Evolutionary conservation across 2,329 filamentous ascomycete genomes (phyloP), one percentile per base, ranked within the genome.

Genomic region (Paraphoma sp.): DNA sequence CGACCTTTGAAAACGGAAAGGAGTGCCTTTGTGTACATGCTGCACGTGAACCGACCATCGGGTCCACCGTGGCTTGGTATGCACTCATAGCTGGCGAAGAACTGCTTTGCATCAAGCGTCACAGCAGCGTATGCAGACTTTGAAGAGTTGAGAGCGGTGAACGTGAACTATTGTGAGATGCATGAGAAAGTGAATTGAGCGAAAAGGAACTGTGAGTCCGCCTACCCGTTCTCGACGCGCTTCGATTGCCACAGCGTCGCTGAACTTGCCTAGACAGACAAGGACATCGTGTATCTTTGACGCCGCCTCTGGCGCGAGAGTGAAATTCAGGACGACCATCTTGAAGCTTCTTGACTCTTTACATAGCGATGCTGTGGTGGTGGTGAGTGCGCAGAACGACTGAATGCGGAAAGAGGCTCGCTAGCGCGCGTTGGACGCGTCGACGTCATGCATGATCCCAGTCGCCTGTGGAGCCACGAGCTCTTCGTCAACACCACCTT

Each of bases 101-200:
- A 93, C 40, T 85, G 83, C 62, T 80, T 84, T 41, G 85, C 83
- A 43, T 88, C 81, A 51, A 93, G 86, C 7, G 84, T 84, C 67
- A 92, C 88, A 56, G 88, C 89, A 28, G 89, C 87, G 73, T 93
- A 93, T 16, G 89, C 90, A 4, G 91, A 92, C 70, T 91, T 92
- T 53, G 90, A 91, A n/a, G 86, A 85, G 73, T 94, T 94, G 61
- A 94, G 80, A 12, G 90, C 87, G 12, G 89, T 92, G 52, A 94
- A 81, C 4, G 88, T 82, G 62, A 94, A 84, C 90, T 74, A 56
- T 51, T 40, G 51, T 11, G 17, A 41, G 43, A 51, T 50, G 43
- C 52, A 69, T 68, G 54, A 68, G 60, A 66, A 42, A 42, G 40
- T 55, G 48, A 47, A 52, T 54, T 33, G 48, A 65, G 50, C 46